Base-by-base conservation (phyloP, 305 asterid genomes). In the Fraxinus velutina region DNA sequence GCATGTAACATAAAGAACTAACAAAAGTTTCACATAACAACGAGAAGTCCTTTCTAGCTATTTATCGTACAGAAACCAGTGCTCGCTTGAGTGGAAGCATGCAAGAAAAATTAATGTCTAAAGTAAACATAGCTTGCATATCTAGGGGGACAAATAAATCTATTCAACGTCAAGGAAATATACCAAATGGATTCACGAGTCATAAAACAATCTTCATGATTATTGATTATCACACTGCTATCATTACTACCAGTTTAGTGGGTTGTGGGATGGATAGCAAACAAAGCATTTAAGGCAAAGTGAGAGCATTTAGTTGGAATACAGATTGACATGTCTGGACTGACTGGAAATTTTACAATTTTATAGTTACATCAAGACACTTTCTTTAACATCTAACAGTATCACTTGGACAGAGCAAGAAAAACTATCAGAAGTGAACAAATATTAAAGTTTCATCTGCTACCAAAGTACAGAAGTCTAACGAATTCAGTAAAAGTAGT, bases 401-500 rank as follows among this genome's bases (percentile, higher is more conserved):
- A 24, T 79, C 72, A 75, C 82, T 71, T 21, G 15, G 83, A 75
- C 79, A 62, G 42, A 50, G 30, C 82, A 36, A 50, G 47, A 73
- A 76, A 75, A 80, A 34, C 80, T 13, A 79, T 73, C 57, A 74
- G 77, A 72, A 10, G n/a, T 34, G 78, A 77, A 50, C 52, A 50
- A 77, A 79, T 33, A 32, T 57, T 70, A 64, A 80, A 17, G 66
- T 70, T 21, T 22, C 34, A 47, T 52, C 29, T 52, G 64, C 83
- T 19, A 50, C 76, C 10, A 29, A 60, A 27, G 78, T 52, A 12
- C 66, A 13, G 22, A 85, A 86, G 32, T 32, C 47, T 81, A 72
- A 73, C 34, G 50, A 29, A 81, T 73, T n/a, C 44, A 78, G 77
- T 70, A 79, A 79, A 83, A 80, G 82, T 80, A 85, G 81, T 89